Evolutionary conservation across 2,329 filamentous ascomycete species (phyloP), one percentile per base, ranked within the genome.

Genomic region (Trichophyton benhamiae): DNA sequence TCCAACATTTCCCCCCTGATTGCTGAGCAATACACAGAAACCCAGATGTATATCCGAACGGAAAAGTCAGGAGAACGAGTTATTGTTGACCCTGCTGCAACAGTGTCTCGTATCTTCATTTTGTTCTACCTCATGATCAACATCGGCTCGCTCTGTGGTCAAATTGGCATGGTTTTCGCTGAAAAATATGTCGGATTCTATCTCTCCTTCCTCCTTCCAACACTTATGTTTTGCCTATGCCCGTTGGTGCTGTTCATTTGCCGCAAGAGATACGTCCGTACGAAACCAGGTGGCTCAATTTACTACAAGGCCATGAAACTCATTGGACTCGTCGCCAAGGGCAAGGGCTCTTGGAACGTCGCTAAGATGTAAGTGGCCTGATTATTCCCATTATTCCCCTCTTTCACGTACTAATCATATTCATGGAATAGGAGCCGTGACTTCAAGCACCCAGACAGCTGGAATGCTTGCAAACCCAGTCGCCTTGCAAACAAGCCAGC

Each of bases 181-280:
- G 87, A 90, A 73, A 86, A 87, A 70, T 88, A 88, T 64, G 80
- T 89, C 57, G 87, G 87, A 6, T 90, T 88, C 77, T 91, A 85
- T 84, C 79, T 87, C 25, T 80, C 87, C 0, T 91, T 79, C 75
- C 73, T 87, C 44, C 78, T 89, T 9, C 87, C 87, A 8, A 89
- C 86, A 0, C 71, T 78, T 61, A 74, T 88, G 68, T 87, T 88
- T 76, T 77, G 82, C 46, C 60, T 81, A 57, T 84, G 83, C 61
- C 87, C 87, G 1, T 44, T 82, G 0, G 81, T 89, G 2, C 77
- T 89, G 58, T 76, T 79, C 64, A 73, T 81, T 63, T 80, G 81
- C 69, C 80, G 82, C 68, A 83, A 84, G 68, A 80, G 79, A 65
- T 91, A 91, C 75, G 76, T 79, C 66, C 78, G 80, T 25, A 78